phyloP scores from a whole-genome alignment of 2,329 filamentous ascomycete species.

The Alternaria hordeiaustralica region DNA sequence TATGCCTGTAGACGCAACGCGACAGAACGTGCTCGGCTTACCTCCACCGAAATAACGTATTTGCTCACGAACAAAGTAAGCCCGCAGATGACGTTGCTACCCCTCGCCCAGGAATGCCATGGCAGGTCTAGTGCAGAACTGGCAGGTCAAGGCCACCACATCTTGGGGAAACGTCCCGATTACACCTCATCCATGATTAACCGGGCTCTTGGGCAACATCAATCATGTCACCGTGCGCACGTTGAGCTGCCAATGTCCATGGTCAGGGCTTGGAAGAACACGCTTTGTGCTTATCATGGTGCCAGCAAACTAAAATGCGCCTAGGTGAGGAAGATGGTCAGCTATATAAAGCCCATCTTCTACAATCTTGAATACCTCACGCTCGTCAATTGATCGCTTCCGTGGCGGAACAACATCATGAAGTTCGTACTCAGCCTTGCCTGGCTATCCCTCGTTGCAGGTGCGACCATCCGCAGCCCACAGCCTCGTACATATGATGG shows the following conservation, averaged over 20 bases:
- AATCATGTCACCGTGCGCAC: slow-evolving; percentile 11
- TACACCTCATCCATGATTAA: slow-evolving; percentile 12
- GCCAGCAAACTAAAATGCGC: background rate
- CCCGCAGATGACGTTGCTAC: slow-evolving; percentile 21
- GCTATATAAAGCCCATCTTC: slow-evolving; percentile 4
- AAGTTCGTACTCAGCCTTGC: slow-evolving; percentile 19
- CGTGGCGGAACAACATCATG: slow-evolving; percentile 14
- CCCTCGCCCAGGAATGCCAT: slow-evolving; percentile 30
- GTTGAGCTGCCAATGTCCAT: slow-evolving; percentile 6
- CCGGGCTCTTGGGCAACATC: slow-evolving; percentile 1
- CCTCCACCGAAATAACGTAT: background rate
- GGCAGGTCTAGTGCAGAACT: slow-evolving; percentile 20
- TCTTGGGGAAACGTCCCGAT: slow-evolving; percentile 13
- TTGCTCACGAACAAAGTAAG: background rate
- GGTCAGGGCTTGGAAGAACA: slow-evolving; percentile 1
- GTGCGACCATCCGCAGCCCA: slow-evolving; percentile 32
- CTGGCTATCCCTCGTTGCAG: slow-evolving; percentile 22
- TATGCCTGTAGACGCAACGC: background rate
- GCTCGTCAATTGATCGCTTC: background rate
- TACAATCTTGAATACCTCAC: background rate
- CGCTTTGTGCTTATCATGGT: slow-evolving; percentile 1
- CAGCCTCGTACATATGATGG: slow-evolving; percentile 46
- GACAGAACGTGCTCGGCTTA: background rate
- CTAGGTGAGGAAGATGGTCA: background rate
- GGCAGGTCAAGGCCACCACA: slow-evolving; percentile 28